Percentiles rank a stretch among this genome's conserved stretches.
Conservation (phyloP, 2,329 filamentous ascomycete species). For the Penicillium rolfsii region DNA sequence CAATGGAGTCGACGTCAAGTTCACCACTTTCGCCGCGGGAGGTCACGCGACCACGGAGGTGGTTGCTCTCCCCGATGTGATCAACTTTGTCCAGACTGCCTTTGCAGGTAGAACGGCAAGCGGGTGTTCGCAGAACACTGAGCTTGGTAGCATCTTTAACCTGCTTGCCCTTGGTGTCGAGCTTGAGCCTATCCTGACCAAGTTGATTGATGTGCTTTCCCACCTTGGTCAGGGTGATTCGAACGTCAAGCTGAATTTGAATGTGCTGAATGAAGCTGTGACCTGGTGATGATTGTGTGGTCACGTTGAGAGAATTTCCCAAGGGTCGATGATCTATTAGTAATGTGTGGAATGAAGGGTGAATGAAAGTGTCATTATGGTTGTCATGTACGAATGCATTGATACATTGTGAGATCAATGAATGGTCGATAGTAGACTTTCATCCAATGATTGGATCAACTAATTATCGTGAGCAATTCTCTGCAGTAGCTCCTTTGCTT, state of each 20-base stretch:
- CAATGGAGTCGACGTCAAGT: constrained; percentile 28
- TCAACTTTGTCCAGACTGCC: constrained; percentile 30
- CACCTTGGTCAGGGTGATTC: constrained; percentile 23
- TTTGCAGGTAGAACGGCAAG: constrained; percentile 28
- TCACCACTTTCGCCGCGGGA: constrained; percentile 29
- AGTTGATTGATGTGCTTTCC: constrained; percentile 25
- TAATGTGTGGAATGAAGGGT: neutral
- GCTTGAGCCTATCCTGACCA: constrained; percentile 29
- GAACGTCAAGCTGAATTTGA: constrained; percentile 23
- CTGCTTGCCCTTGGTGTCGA: constrained; percentile 27
- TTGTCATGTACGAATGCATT: neutral
- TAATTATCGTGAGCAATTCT: neutral
- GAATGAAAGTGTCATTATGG: neutral
- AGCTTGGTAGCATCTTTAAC: constrained; percentile 27
- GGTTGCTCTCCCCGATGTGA: constrained; percentile 23
- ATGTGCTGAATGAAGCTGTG: constrained; percentile 16
- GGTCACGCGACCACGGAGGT: constrained; percentile 34
- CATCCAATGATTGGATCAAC: neutral
- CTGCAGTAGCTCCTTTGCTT: too few species aligned
- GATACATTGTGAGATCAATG: neutral
- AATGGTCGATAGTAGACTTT: neutral
- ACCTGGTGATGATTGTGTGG: constrained; percentile 11
- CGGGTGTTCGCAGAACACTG: constrained; percentile 28
- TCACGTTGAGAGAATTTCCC: neutral
- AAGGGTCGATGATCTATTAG: neutral